Conservation (phyloP, 768 basidiomycete species). For the Pulveroboletus sp. region DNA sequence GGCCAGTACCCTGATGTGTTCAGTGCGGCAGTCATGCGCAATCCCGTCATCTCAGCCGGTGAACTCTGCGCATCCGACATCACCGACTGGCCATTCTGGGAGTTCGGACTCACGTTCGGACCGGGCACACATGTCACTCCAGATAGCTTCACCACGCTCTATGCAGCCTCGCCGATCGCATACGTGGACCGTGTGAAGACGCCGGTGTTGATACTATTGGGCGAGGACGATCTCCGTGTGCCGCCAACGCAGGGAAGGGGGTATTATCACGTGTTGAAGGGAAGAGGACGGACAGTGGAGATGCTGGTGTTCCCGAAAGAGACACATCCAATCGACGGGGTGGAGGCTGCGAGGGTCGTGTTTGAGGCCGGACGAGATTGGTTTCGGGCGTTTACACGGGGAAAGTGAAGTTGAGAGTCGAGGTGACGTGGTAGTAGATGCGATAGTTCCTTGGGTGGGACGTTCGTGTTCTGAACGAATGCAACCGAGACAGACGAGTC, state of each 20-base stretch:
- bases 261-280: slow-evolving; percentile 65
- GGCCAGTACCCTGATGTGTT: slow-evolving; percentile 59
- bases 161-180: slow-evolving; percentile 51
- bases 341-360: slow-evolving; percentile 51
- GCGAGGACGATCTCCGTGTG: slow-evolving; percentile 57
- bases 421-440: neutral
- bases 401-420: neutral
- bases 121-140: slow-evolving; percentile 39
- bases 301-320: slow-evolving; percentile 60
- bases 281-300: slow-evolving; percentile 40
- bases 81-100: slow-evolving; percentile 58
- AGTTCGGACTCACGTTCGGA: slow-evolving; percentile 34
- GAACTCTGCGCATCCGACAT: slow-evolving; percentile 58
- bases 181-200: slow-evolving; percentile 46
- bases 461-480: neutral
- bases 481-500: too few relatives aligned
- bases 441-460: neutral
- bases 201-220: slow-evolving; percentile 56
- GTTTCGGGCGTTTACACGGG: slow-evolving; percentile 32
- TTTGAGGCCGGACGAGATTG: slow-evolving; percentile 52
- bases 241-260: slow-evolving; percentile 56
- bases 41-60: slow-evolving; percentile 63
- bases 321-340: slow-evolving; percentile 58
- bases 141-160: slow-evolving; percentile 40
- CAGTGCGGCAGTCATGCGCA: slow-evolving; percentile 57